These are phyloP conservation scores for Chytriomyces confervae DNA, from an alignment of 192 early-diverging fungal species.

Conservation along the genomic window DNA sequence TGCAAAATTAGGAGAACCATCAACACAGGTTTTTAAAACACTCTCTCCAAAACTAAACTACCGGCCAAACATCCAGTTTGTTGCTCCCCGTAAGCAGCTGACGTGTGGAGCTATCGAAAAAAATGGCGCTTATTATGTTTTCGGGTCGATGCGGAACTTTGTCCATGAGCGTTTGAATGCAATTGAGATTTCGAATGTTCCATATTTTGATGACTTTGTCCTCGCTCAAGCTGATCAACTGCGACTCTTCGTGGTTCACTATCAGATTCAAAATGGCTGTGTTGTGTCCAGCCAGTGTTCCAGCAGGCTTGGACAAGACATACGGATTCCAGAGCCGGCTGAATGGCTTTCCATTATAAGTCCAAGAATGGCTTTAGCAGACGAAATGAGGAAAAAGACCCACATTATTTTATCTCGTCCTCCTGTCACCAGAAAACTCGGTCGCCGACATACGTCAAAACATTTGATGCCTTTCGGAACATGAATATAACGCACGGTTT, in stretches of 20 bases:
- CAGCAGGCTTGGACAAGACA: slow-evolving; percentile 68
- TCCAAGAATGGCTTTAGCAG: neutral
- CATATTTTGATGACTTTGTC: slow-evolving; percentile 70
- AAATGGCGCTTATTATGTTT: slow-evolving; percentile 61
- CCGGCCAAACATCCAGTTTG: slow-evolving; percentile 60
- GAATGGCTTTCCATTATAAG: neutral
- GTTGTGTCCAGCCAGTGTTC: slow-evolving; percentile 61
- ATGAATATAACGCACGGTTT: slow-evolving; percentile 55
- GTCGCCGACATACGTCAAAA: slow-evolving; percentile 67
- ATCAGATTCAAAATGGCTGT: slow-evolving; percentile 53
- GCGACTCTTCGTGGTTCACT: slow-evolving; percentile 64
- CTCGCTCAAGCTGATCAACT: slow-evolving; percentile 65
- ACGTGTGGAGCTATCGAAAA: slow-evolving; percentile 56
- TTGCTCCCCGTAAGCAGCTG: slow-evolving; percentile 63
- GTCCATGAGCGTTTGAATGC: slow-evolving; percentile 65
- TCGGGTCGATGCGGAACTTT: slow-evolving; percentile 64
- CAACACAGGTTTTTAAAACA: neutral
- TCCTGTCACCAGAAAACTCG: slow-evolving; percentile 67
- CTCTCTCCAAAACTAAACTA: slow-evolving; percentile 8
- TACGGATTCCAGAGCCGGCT: slow-evolving; percentile 74
- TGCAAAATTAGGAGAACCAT: slow-evolving; percentile 16
- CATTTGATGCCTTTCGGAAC: slow-evolving; percentile 67
- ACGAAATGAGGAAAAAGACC: slow-evolving; percentile 14
- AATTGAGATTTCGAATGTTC: slow-evolving; percentile 64
- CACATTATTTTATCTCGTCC: slow-evolving; percentile 70